Conservation (phyloP, 2,329 filamentous ascomycete species). For the Cercospora sojina region DNA sequence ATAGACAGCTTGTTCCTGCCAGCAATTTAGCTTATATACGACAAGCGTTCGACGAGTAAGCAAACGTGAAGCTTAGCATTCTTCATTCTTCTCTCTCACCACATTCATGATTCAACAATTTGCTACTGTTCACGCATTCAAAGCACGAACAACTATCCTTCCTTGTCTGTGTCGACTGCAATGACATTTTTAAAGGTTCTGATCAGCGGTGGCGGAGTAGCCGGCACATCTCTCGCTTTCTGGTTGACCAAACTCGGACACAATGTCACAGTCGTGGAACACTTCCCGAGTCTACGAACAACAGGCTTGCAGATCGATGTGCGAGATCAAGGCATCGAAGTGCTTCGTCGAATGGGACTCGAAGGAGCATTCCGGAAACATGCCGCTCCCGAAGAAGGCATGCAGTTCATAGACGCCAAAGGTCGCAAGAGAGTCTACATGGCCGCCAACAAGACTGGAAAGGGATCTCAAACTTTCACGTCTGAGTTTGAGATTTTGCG, state of each 20-base stretch:
- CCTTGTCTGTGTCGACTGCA: too few species aligned
- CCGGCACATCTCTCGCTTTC: conserved; percentile 41
- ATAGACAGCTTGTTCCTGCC: not conserved
- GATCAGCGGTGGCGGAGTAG: conserved; percentile 43
- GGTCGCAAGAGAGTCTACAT: conserved; percentile 27
- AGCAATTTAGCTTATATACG: not conserved
- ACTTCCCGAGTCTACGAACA: conserved; percentile 40
- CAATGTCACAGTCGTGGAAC: conserved; percentile 47
- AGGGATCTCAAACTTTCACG: conserved; percentile 38
- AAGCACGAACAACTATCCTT: too few species aligned
- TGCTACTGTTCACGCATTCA: not conserved
- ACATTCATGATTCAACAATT: not conserved
- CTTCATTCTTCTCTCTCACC: not conserved
- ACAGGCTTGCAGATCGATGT: conserved; percentile 50
- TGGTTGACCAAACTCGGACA: conserved; percentile 31
- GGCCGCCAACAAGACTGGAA: conserved; percentile 28
- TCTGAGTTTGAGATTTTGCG: conserved; percentile 43
- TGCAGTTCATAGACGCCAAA: conserved; percentile 40
- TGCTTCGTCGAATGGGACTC: conserved; percentile 45
- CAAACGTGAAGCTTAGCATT: not conserved
- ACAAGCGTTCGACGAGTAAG: not conserved
- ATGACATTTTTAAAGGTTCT: conserved; percentile 33
- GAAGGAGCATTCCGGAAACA: conserved; percentile 39
- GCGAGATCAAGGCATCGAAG: conserved; percentile 43
- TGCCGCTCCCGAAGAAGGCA: conserved; percentile 44